Conservation (phyloP, 306 rosid genomes). For the Neltuma alba region DNA sequence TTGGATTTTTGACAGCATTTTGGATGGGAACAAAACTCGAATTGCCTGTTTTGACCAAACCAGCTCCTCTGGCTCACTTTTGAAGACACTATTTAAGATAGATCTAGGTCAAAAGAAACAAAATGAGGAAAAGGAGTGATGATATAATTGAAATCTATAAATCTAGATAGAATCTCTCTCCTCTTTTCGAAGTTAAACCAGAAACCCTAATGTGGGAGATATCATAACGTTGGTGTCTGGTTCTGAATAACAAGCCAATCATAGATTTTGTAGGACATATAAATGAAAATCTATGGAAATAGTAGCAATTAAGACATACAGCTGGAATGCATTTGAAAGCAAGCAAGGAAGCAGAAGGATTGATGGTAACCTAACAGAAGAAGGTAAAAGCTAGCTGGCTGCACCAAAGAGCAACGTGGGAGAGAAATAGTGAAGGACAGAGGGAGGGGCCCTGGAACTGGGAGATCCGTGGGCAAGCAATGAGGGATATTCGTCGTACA, state of each 20-base stretch:
- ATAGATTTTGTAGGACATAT: background rate
- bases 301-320: background rate
- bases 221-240: background rate
- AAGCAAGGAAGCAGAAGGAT: background rate
- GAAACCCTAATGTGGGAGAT: background rate
- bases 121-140: too few species aligned
- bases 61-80: too few species aligned
- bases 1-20: too few species aligned
- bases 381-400: background rate
- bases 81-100: too few species aligned
- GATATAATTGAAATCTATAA: background rate
- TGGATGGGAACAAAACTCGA: too few species aligned
- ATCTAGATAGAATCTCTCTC: background rate
- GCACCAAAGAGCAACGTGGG: background rate
- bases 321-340: background rate
- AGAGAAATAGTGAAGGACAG: background rate
- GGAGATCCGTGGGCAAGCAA: conserved; percentile 31
- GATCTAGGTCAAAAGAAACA: too few species aligned
- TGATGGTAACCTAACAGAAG: background rate
- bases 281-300: background rate
- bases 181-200: background rate
- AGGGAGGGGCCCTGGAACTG: conserved; percentile 20
- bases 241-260: background rate
- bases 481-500: conserved; percentile 24
- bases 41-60: too few species aligned